phyloP scores from a whole-genome alignment of 805 yeast genomes.

The Metschnikowia aberdeeniae region DNA sequence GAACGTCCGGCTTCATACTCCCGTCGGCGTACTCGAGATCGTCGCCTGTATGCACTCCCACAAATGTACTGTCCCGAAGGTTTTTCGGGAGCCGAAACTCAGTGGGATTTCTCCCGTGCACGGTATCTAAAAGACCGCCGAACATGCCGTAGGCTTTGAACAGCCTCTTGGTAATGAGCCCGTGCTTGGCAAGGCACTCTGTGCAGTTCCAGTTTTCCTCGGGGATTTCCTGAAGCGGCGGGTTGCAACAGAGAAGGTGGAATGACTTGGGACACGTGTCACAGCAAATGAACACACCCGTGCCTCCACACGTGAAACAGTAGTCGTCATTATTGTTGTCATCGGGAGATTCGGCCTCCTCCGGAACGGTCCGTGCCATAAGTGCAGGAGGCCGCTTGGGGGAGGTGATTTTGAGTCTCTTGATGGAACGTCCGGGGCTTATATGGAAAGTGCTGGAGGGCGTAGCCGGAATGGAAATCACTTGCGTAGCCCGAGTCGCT shows the following conservation, averaged over 20 bases:
- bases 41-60: slow-evolving; percentile 63
- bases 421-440: slow-evolving; percentile 7
- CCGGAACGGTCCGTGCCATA: slow-evolving; percentile 10
- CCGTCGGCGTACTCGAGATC: slow-evolving; percentile 68
- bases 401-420: slow-evolving; percentile 28
- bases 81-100: slow-evolving; percentile 56
- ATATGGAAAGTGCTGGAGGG: neutral
- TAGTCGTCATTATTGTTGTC: slow-evolving; percentile 68
- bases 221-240: slow-evolving; percentile 82
- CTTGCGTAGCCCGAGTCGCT: slow-evolving; percentile 20
- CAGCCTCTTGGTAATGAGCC: slow-evolving; percentile 18
- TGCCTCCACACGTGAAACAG: slow-evolving; percentile 85
- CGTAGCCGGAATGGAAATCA: slow-evolving; percentile 6
- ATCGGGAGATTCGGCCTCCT: slow-evolving; percentile 11
- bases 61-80: slow-evolving; percentile 62
- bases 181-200: slow-evolving; percentile 55
- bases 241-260: slow-evolving; percentile 87
- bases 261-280: slow-evolving; percentile 90
- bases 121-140: slow-evolving; percentile 61
- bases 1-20: slow-evolving; percentile 45
- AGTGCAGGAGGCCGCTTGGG: slow-evolving; percentile 29
- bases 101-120: slow-evolving; percentile 46
- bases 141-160: slow-evolving; percentile 45
- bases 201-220: slow-evolving; percentile 89
- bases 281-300: slow-evolving; percentile 89